These are phyloP conservation scores for Ustilago hordei DNA, from an alignment of 1,284 basidiomycete genomes.

Conservation along the genomic window DNA sequence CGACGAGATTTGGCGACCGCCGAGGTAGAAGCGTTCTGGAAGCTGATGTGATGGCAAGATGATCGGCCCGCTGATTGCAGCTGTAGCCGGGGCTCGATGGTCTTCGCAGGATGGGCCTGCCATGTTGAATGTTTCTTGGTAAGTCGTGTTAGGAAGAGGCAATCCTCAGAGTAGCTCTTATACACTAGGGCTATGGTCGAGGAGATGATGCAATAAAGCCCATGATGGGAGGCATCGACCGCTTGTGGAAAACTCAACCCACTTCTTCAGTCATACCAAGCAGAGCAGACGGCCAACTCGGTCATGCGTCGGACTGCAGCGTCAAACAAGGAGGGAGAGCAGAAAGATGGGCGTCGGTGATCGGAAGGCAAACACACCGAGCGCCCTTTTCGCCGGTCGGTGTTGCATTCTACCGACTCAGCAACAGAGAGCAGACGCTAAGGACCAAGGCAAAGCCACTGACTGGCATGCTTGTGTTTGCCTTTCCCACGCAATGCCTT, in stretches of 20 bases:
- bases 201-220: background rate
- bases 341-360: background rate
- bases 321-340: background rate
- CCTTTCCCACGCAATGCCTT: background rate
- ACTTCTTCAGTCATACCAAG: background rate
- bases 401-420: background rate
- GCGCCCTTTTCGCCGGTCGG: background rate
- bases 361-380: slow-evolving; percentile 7
- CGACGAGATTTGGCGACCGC: slow-evolving; percentile 31
- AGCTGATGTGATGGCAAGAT: slow-evolving; percentile 36
- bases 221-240: background rate
- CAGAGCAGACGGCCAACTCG: background rate
- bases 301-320: background rate
- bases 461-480: background rate
- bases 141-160: background rate
- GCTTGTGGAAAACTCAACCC: background rate
- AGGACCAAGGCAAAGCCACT: background rate
- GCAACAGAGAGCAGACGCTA: too few species aligned
- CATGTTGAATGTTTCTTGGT: background rate
- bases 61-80: slow-evolving; percentile 22
- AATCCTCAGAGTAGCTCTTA: background rate
- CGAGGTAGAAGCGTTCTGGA: slow-evolving; percentile 38
- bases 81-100: background rate
- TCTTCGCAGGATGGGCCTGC: slow-evolving; percentile 21
- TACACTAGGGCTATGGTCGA: too few species aligned